phyloP scores from a whole-genome alignment of 106 monocot genomes.

The Dioscorea alata region DNA sequence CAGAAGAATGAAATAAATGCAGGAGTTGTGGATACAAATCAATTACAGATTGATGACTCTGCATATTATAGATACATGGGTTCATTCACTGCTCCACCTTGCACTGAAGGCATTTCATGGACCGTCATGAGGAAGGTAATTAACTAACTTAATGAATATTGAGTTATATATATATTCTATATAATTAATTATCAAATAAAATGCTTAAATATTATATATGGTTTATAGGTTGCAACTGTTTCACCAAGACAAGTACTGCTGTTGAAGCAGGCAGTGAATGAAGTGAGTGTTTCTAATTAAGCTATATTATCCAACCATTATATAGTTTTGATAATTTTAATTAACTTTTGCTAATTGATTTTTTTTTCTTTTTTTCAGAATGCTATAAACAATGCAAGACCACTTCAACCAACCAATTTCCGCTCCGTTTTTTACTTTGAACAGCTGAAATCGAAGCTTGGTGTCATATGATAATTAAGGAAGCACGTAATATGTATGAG shows the following conservation, averaged over 20 bases:
- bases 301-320: too few species aligned
- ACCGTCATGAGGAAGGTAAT: background rate
- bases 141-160: background rate
- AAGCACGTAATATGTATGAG: too few species aligned
- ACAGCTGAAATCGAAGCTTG: too few species aligned
- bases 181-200: too few species aligned
- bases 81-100: slow-evolving; percentile 13
- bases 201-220: background rate
- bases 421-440: too few species aligned
- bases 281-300: background rate
- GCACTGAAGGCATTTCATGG: slow-evolving; percentile 8
- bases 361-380: too few species aligned
- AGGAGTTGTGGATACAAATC: background rate
- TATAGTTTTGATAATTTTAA: too few species aligned
- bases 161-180: too few species aligned
- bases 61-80: slow-evolving; percentile 6
- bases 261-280: background rate
- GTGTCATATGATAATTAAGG: too few species aligned
- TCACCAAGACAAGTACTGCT: background rate
- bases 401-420: too few species aligned
- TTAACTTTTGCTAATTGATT: too few species aligned
- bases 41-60: background rate
- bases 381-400: too few species aligned
- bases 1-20: background rate
- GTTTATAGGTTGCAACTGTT: background rate